phyloP scores from a whole-genome alignment of 2,329 filamentous ascomycete species.

The Calonectria henricotiae region DNA sequence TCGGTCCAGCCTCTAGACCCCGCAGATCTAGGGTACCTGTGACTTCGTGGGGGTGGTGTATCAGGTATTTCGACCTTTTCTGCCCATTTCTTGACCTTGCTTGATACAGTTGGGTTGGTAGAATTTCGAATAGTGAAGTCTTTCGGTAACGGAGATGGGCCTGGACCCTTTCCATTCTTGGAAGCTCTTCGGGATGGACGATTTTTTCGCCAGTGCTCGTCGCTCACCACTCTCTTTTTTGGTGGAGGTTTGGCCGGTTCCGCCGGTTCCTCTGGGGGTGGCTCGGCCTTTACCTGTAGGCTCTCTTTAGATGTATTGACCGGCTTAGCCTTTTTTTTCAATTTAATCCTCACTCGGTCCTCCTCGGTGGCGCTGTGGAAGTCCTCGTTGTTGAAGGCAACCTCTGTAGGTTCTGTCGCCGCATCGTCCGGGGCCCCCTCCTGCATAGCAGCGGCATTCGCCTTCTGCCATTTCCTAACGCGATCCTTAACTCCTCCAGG shows the following conservation, averaged over 20 bases:
- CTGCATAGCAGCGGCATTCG: conserved; percentile 78
- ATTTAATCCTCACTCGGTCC: conserved; percentile 73
- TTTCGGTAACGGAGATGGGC: conserved; percentile 66
- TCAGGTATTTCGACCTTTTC: conserved; percentile 69
- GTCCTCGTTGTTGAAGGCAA: conserved; percentile 74
- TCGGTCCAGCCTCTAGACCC: conserved; percentile 50
- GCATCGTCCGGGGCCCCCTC: conserved; percentile 68
- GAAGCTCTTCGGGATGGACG: conserved; percentile 64
- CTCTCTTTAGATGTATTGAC: conserved; percentile 54
- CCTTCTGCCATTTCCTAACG: conserved; percentile 88
- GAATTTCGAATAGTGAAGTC: conserved; percentile 71
- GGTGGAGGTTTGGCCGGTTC: conserved; percentile 72
- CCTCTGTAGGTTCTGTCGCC: conserved; percentile 73
- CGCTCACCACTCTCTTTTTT: conserved; percentile 93
- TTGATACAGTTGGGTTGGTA: conserved; percentile 71
- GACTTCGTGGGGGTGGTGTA: conserved; percentile 58
- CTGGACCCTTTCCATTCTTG: conserved; percentile 53
- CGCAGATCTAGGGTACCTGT: conserved; percentile 58
- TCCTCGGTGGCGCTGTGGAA: conserved; percentile 73
- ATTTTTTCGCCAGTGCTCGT: conserved; percentile 88
- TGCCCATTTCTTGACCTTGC: conserved; percentile 77
- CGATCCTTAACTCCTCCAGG: conserved; percentile 82
- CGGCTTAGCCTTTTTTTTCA: conserved; percentile 64
- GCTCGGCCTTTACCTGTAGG: conserved; percentile 47
- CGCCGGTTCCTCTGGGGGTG: conserved; percentile 41